Evolutionary conservation across 225 moss, liverwort and hornwort species (phyloP).

Genomic region (Asterella californica): DNA sequence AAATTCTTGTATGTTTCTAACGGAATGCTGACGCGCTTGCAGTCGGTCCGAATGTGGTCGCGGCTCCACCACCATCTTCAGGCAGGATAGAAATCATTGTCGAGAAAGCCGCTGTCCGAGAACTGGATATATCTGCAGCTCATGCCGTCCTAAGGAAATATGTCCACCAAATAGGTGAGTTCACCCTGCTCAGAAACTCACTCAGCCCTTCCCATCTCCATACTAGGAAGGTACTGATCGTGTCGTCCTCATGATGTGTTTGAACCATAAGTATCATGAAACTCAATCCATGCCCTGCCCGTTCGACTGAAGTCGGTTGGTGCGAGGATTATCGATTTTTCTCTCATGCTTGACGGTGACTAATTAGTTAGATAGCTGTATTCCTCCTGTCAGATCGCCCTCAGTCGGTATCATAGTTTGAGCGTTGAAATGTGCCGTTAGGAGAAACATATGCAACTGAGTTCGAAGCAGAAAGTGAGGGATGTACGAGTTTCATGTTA

Average conservation of each 20-base stretch:
- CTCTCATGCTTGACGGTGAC: too few relatives aligned
- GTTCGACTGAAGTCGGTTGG: neutral
- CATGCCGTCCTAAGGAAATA: slow-evolving; percentile 72
- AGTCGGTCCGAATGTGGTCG: slow-evolving; percentile 77
- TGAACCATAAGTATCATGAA: neutral
- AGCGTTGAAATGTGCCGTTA: neutral
- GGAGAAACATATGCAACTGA: neutral
- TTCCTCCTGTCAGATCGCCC: too few relatives aligned
- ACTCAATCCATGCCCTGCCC: neutral
- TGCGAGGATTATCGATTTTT: neutral
- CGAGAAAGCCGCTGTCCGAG: slow-evolving; percentile 66
- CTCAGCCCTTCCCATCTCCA: neutral
- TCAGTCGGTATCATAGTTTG: neutral
- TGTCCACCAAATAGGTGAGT: slow-evolving; percentile 70
- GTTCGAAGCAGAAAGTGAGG: neutral
- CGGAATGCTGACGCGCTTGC: neutral
- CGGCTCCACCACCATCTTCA: slow-evolving; percentile 76
- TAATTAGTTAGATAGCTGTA: too few relatives aligned
- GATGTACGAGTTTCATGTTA: neutral
- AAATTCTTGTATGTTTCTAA: neutral
- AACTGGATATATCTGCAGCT: slow-evolving; percentile 76
- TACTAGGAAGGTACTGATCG: neutral
- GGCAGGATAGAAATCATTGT: slow-evolving; percentile 89
- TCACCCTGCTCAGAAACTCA: neutral
- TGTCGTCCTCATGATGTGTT: neutral